These are phyloP conservation scores for Sporisorium iseilematis-ciliati DNA, from an alignment of 1,284 basidiomycete genomes.

Conservation along the genomic window DNA sequence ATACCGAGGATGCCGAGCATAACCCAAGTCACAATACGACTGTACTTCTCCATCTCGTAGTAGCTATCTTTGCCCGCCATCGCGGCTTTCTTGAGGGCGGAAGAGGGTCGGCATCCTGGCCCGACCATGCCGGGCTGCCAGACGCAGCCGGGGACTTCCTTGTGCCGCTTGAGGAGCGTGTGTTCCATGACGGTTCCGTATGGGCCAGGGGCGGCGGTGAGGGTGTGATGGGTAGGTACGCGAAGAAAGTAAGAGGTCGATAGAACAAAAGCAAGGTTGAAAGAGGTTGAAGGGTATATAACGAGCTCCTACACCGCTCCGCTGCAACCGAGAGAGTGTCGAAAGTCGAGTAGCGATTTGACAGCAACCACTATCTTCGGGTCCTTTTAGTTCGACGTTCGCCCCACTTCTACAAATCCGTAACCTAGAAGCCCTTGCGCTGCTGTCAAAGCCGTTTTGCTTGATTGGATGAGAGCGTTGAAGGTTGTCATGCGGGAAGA, in stretches of 20 bases:
- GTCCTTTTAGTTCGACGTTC: too few species aligned
- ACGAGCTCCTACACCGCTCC: too few species aligned
- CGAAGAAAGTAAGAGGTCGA: neutral
- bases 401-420: too few species aligned
- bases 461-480: too few species aligned
- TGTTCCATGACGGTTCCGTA: conserved; percentile 20
- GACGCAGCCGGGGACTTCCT: conserved; percentile 43
- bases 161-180: conserved; percentile 34
- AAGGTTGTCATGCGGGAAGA: too few species aligned
- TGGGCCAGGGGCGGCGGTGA: too few species aligned
- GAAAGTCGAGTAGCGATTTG: too few species aligned
- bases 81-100: conserved; percentile 41
- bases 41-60: conserved; percentile 89
- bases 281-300: conserved; percentile 1
- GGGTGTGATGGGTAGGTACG: neutral
- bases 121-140: conserved; percentile 53
- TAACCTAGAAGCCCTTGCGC: too few species aligned
- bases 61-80: conserved; percentile 51
- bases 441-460: too few species aligned
- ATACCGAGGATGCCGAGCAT: conserved; percentile 32
- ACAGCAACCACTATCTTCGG: too few species aligned
- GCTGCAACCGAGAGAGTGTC: too few species aligned
- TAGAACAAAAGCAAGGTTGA: neutral
- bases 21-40: conserved; percentile 79
- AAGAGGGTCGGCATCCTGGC: conserved; percentile 38